These are phyloP conservation scores for Antarctomyces pellizariae DNA, from an alignment of 495 filamentous ascomycete species.

Conservation along the genomic window DNA sequence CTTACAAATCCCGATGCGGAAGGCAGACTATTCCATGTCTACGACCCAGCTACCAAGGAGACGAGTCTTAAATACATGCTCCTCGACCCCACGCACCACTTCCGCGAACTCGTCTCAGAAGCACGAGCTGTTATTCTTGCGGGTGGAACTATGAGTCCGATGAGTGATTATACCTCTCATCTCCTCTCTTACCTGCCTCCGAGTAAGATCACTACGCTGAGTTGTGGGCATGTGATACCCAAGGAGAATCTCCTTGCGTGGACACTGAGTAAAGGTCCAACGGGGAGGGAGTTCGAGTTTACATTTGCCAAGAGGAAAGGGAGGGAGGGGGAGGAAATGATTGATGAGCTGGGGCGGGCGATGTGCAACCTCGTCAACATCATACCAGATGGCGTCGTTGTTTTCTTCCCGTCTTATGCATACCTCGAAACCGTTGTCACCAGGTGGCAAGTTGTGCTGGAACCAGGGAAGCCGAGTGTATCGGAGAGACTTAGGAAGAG, in stretches of 20 bases:
- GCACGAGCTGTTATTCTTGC: constrained; percentile 78
- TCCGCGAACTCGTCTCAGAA: constrained; percentile 66
- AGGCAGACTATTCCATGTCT: constrained; percentile 60
- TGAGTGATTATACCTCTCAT: constrained; percentile 67
- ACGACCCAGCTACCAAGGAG: constrained; percentile 17
- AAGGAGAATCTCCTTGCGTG: constrained; percentile 55
- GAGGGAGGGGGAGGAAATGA: constrained; percentile 33
- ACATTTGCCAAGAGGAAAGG: constrained; percentile 54
- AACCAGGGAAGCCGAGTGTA: constrained; percentile 11
- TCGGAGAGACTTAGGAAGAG: constrained; percentile 29
- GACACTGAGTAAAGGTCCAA: constrained; percentile 28
- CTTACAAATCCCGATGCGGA: constrained; percentile 77
- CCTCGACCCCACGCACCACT: constrained; percentile 82
- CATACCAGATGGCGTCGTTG: constrained; percentile 81
- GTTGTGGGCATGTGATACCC: constrained; percentile 89
- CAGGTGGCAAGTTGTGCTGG: constrained; percentile 32
- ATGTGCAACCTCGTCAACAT: constrained; percentile 43
- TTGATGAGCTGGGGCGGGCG: constrained; percentile 49
- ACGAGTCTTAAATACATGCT: constrained; percentile 64
- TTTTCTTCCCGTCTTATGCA: constrained; percentile 88
- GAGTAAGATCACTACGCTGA: constrained; percentile 50
- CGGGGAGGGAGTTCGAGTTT: constrained; percentile 54
- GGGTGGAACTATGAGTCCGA: constrained; percentile 94
- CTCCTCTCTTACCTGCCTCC: constrained; percentile 55
- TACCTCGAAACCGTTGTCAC: constrained; percentile 55